Base-by-base conservation (phyloP, 2,329 filamentous ascomycete genomes). In the Colletotrichum horii region DNA sequence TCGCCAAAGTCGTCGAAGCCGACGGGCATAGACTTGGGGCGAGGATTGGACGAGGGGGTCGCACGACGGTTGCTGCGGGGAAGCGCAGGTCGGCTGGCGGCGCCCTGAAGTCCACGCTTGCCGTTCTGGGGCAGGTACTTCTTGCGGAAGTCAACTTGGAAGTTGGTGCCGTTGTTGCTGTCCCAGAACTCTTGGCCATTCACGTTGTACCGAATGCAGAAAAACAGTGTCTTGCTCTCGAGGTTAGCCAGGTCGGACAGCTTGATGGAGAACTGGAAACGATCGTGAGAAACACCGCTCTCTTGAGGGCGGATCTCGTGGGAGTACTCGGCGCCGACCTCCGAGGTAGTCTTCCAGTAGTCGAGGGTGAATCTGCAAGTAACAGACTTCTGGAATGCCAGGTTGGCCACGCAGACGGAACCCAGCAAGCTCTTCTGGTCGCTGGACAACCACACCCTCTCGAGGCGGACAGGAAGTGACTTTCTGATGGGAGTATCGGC, bases 331-430 rank as follows among this genome's bases (percentile, higher is more conserved):
- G 95, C 96, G 48, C 90, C 90, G 3, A 98, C 94, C 83, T 99
- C 97, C 1, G 97, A 99, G 0, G 96, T 97, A 0, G 97, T 99
- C 89, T 98, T 98, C 97, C 97, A 99, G 86, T 98, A 97, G 84
- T 99, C 97, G 62, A 98, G 90, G 0, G 97, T 99, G 84, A 99
- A 99, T 66, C 97, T 93, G 83, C 95, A 96, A n/a, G 94, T 92
- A 70, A 99, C 95, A 8, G 89, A 85, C 86, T 99, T 99, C 70
- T 96, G 91, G 86, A 98, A 99, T 0, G 96, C 92, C 58, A 98
- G 85, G 84, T 99, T 99, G 82, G 94, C 93, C 26, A 98, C 96
- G 9, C 93, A 94, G 68, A 98, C 91, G 22, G 93, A 94, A 15
- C 97, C 97, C 66, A 98, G 89, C 78, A 99, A 86, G 2, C 91